phyloP scores from a whole-genome alignment of 148 eudicot species.

The Dianthus caryophyllus region DNA sequence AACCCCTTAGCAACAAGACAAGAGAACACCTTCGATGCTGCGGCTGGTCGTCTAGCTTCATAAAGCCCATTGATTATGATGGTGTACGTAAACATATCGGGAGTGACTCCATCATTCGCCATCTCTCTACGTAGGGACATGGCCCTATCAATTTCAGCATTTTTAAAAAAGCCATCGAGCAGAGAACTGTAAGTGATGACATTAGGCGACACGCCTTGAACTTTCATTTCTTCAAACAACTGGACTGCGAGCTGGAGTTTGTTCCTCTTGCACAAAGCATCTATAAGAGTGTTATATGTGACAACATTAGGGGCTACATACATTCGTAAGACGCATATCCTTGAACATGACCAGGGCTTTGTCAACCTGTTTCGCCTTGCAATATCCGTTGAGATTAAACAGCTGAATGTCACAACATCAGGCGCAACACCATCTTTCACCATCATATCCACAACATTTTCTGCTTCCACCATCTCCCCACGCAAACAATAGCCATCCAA shows the following conservation, averaged over 20 bases:
- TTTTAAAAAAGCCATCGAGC: not conserved
- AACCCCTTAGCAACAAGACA: not conserved
- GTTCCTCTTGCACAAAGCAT: conserved; percentile 7
- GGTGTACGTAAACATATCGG: not conserved
- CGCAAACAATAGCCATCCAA: conserved; percentile 10
- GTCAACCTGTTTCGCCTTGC: conserved; percentile 15
- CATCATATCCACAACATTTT: conserved; percentile 4
- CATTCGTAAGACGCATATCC: not conserved
- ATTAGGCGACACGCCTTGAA: conserved; percentile 4
- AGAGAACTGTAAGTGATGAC: conserved; percentile 4
- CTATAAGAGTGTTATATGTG: conserved; percentile 15
- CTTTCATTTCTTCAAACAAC: conserved; percentile 6
- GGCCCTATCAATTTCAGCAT: not conserved
- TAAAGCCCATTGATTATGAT: conserved; percentile 10
- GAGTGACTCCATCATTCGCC: not conserved
- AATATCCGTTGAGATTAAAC: conserved; percentile 19
- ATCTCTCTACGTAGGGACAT: not conserved
- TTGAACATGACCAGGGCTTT: conserved; percentile 9
- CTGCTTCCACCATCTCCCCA: conserved; percentile 5
- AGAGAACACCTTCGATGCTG: conserved; percentile 6
- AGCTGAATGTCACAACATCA: conserved; percentile 1
- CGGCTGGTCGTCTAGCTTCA: conserved; percentile 5
- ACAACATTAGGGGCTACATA: not conserved
- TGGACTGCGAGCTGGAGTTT: not conserved
- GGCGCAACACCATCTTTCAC: conserved; percentile 9